Evolutionary conservation across 73 alveolate species (phyloP).

Genomic region (Effrenium voratum): DNA sequence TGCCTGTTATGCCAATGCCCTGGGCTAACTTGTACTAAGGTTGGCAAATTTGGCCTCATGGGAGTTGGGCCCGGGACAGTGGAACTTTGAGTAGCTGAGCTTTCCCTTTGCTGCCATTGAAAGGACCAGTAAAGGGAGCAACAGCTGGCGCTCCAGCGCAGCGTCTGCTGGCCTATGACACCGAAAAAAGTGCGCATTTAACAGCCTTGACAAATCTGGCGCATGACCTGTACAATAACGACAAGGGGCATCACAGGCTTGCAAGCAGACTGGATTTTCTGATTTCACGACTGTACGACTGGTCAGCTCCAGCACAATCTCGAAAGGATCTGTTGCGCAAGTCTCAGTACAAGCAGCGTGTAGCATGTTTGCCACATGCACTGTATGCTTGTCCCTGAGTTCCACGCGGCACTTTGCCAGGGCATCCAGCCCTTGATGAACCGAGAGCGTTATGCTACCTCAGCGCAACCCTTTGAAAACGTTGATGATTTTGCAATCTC

Average conservation of each 20-base stretch:
- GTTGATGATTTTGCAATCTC: neutral
- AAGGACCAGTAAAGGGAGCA: conserved; percentile 34
- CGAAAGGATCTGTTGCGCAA: conserved; percentile 6
- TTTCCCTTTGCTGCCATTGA: conserved; percentile 22
- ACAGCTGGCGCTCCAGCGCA: conserved; percentile 92
- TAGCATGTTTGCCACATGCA: no score
- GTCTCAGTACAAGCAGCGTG: neutral
- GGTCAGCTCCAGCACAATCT: conserved; percentile 68
- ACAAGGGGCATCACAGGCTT: neutral
- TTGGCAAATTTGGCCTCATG: neutral
- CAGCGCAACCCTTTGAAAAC: neutral
- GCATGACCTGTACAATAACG: neutral
- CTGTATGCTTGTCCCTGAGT: neutral
- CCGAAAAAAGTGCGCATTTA: neutral
- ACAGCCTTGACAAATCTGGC: neutral
- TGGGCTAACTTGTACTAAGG: no score
- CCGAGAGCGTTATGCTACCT: conserved; percentile 74
- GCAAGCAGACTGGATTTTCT: conserved; percentile 47
- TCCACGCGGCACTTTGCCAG: conserved; percentile 79
- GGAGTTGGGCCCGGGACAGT: conserved; percentile 25
- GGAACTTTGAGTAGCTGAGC: conserved; percentile 78
- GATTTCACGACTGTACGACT: conserved; percentile 66
- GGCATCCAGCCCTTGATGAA: conserved; percentile 86
- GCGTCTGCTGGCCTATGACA: conserved; percentile 22
- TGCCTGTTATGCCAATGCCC: neutral